Evolutionary conservation across 176 grass and related monocot genomes (phyloP), one percentile per base, ranked within the genome.

Genomic region (Oryza brachyantha): DNA sequence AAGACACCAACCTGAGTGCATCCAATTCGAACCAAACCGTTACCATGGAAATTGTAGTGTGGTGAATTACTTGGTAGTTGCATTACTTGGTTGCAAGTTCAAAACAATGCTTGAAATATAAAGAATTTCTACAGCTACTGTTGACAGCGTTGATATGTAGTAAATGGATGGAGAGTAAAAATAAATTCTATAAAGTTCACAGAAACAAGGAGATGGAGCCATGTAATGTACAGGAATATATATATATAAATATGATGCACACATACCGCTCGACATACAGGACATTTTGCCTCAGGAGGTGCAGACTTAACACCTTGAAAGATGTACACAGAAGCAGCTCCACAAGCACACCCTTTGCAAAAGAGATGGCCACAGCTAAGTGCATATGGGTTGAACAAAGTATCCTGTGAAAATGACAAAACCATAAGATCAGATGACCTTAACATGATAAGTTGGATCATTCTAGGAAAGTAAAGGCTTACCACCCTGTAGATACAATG

Each of bases 291-390:
- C 42, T 75, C 82, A 1, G 29, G 32, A 50, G 85, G 70, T 22
- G 88, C 85, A 73, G 66, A 81, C 54, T 80, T 90, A 25, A 90
- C 70, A n/a, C 91, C 91, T 66, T 90, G 85, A 83, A 93, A 93
- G 32, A 93, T 81, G 72, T 85, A 84, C 52, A 93, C 85, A 29
- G 91, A 90, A 50, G 88, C 82, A 80, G 88, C 82, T 70, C 85
- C 73, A 88, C 91, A 93, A 40, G 85, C 88, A 70, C 91, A 93
- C 12, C 75, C 46, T 73, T 90, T 93, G 77, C 91, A 93, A 66
- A 90, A 90, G 29, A 93, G 85, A 85, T 88, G 88, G 9, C 91
- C 91, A 39, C 88, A 93, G 77, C 74, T 76, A 68, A 93, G 86
- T 10, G 91, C 88, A 26, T 86, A 93, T 5, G 91, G 88, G 58